Evolutionary conservation across 352 stramenopile species (phyloP).

Genomic region (Pythium pyrilobum): DNA sequence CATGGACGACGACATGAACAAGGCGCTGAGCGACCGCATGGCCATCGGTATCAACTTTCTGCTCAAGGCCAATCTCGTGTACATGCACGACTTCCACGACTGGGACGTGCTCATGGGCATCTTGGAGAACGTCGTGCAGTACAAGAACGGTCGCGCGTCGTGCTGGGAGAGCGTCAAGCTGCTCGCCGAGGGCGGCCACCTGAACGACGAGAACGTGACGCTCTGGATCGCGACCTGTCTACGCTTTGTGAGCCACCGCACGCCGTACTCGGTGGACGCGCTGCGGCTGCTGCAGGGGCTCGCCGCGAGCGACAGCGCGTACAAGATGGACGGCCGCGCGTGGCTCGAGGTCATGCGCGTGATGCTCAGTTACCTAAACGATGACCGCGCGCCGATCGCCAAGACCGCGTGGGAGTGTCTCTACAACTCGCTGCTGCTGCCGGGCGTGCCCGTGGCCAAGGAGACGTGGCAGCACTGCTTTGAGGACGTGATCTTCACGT

Average conservation of each 20-base stretch:
- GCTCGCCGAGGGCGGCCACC: conserved; percentile 58
- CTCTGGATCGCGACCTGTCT: conserved; percentile 81
- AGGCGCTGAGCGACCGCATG: conserved; percentile 72
- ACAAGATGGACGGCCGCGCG: conserved; percentile 63
- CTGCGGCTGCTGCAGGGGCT: conserved; percentile 67
- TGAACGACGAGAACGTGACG: conserved; percentile 75
- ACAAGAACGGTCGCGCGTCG: conserved; percentile 60
- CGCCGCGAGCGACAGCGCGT: conserved; percentile 66
- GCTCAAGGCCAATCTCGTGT: conserved; percentile 83
- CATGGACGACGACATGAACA: conserved; percentile 81
- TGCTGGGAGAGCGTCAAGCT: conserved; percentile 79
- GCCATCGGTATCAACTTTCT: conserved; percentile 79
- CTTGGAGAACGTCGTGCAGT: conserved; percentile 71
- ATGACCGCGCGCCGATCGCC: conserved; percentile 67
- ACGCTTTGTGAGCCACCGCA: conserved; percentile 71
- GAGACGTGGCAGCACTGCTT: conserved; percentile 83
- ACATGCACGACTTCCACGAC: conserved; percentile 84
- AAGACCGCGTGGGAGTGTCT: conserved; percentile 84
- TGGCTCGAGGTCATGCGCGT: conserved; percentile 86
- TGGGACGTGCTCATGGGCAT: conserved; percentile 73
- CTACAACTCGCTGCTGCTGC: conserved; percentile 73
- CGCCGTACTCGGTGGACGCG: conserved; percentile 69
- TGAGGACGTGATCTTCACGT: conserved; percentile 83
- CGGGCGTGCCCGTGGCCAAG: conserved; percentile 58
- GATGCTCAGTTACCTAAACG: conserved; percentile 80